A percentile compares a stretch with the other conserved stretches of the same genome.
These are phyloP conservation scores for Phytophthora aleatoria DNA, from an alignment of 352 stramenopile species.

Conservation along the genomic window DNA sequence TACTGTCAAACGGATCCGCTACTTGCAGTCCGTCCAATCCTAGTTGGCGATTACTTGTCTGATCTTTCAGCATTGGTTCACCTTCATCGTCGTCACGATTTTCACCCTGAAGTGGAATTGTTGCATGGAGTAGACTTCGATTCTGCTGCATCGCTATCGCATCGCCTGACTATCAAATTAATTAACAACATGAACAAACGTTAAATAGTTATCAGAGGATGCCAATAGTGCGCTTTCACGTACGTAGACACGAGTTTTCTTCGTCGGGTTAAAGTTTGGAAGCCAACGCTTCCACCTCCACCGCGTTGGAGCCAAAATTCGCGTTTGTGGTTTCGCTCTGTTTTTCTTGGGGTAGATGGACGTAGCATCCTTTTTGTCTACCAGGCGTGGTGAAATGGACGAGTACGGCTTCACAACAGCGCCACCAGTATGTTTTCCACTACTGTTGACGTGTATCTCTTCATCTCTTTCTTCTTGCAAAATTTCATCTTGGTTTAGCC, in stretches of 20 bases:
- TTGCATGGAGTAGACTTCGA: conserved; percentile 2
- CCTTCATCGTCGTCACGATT: not conserved
- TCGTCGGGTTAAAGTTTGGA: conserved; percentile 12
- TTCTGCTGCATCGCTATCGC: conserved; percentile 22
- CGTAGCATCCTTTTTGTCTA: conserved; percentile 16
- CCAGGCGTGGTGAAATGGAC: conserved; percentile 27
- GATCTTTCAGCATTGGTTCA: conserved; percentile 13
- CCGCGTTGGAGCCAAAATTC: conserved; percentile 21
- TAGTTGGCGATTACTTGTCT: conserved; percentile 9
- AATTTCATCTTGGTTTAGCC: not conserved
- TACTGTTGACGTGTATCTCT: conserved; percentile 1
- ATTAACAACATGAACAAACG: not conserved
- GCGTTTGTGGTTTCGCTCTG: conserved; percentile 9
- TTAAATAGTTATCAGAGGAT: not conserved
- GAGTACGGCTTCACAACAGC: conserved; percentile 26
- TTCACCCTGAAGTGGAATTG: conserved; percentile 6
- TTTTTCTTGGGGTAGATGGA: conserved; percentile 18
- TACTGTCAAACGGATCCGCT: conserved; percentile 11
- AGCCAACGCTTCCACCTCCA: conserved; percentile 39
- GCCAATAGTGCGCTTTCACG: not conserved
- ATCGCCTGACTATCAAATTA: conserved; percentile 33
- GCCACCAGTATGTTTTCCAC: not conserved
- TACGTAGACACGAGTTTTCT: conserved; percentile 50
- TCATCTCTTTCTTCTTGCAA: conserved; percentile 4
- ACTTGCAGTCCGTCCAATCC: conserved; percentile 6